These are phyloP conservation scores for Plenodomus tracheiphilus DNA, from an alignment of 2,329 filamentous ascomycete species.

Conservation along the genomic window DNA sequence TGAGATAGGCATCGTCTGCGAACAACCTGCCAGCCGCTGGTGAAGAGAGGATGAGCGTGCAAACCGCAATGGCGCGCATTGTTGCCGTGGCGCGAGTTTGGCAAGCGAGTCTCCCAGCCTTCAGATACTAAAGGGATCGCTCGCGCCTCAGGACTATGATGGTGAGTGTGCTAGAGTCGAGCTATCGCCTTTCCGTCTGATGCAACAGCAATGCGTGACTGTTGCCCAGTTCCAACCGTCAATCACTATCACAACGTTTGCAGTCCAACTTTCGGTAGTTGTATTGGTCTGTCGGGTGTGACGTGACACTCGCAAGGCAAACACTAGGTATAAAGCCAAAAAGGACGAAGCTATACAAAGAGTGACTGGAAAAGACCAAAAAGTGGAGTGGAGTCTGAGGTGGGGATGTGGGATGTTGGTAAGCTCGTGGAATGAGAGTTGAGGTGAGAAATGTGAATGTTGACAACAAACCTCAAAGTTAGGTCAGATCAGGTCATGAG, in stretches of 20 bases:
- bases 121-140: too few relatives aligned
- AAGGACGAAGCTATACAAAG: background rate
- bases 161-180: background rate
- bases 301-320: background rate
- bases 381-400: background rate
- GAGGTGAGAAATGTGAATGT: background rate
- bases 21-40: background rate
- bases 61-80: background rate
- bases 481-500: background rate
- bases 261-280: background rate
- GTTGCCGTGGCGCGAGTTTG: background rate
- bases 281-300: background rate
- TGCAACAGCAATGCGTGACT: too few relatives aligned
- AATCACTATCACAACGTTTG: too few relatives aligned
- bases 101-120: background rate
- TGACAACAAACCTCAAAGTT: background rate
- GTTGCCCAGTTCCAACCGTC: too few relatives aligned
- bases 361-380: background rate
- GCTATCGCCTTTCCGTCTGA: too few relatives aligned
- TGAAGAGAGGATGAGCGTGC: background rate
- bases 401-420: background rate
- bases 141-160: too few relatives aligned
- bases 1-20: background rate
- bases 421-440: background rate
- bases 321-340: background rate